Base-by-base conservation (phyloP, 441 rosid species). In the Hura crepitans region DNA sequence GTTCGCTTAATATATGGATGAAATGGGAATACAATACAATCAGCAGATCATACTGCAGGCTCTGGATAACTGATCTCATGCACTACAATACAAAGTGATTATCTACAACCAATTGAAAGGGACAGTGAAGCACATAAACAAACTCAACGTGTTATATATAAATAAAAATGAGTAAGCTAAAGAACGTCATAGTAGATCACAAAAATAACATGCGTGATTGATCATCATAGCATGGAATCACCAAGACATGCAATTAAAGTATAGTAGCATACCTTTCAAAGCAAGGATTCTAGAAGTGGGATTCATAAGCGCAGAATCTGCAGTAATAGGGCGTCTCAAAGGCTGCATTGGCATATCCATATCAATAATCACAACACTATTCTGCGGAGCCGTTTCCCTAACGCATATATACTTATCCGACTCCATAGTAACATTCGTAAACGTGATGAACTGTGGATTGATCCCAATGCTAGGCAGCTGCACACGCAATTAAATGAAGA, bases 261-360 rank as follows among this genome's bases (percentile, higher is more conserved):
- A 62, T 1, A 18, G 68, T 11, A 53, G 12, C 62, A 9, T 46
- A 93, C 97, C 98, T 87, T 93, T 91, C 70, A 91, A 80, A 35
- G 97, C 96, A 57, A 94, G 97, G 73, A 94, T 91, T 83, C 92
- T 88, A 31, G 96, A 80, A 78, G 86, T 85, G 2, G 98, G 98
- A 81, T 94, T 91, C 98, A 94, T 94, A 47, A 93, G 90, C n/a
- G 98, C 97, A 1, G 98, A 93, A 66, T 93, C 98, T 2, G 98
- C 98, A 28, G 97, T 92, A 65, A 95, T 95, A 46, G 99, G 99
- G 66, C 98, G 87, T 70, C 99, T 83, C 78, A 94, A 65, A 13
- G 99, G 99, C 87, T 95, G 99, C 84, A 79, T 87, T 28, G 99
- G 99, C 96, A 87, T 84, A 71, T 77, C 89, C 99, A 95, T 95